A percentile compares a stretch with the other conserved stretches of the same genome.
phyloP scores from a whole-genome alignment of 1,139 yeast species.

The Geotrichum siamense region DNA sequence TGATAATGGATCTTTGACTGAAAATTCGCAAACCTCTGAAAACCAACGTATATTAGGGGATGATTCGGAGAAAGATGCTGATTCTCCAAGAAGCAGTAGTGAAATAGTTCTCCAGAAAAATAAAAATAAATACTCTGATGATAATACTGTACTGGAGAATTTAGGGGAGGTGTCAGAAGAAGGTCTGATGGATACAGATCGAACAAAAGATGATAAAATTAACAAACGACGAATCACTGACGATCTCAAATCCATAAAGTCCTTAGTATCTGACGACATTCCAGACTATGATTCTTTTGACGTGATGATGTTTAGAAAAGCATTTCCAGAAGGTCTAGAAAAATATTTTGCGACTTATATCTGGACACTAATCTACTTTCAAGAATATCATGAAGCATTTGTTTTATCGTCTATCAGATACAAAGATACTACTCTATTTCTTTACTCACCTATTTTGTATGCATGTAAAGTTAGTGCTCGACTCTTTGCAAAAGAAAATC shows the following conservation, averaged over 20 bases:
- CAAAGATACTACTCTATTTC: constrained; percentile 6
- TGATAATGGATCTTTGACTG: too few species aligned
- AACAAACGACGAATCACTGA: too few species aligned
- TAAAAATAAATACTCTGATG: too few species aligned
- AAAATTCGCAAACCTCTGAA: too few species aligned
- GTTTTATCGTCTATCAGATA: constrained; percentile 4
- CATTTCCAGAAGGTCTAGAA: constrained; percentile 11
- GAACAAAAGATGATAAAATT: constrained; percentile 2
- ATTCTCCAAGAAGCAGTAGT: too few species aligned
- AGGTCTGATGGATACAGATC: too few species aligned
- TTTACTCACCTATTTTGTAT: constrained; percentile 8
- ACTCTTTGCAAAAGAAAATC: background rate
- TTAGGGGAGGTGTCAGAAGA: too few species aligned
- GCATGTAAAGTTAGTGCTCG: constrained; percentile 7
- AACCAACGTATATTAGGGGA: too few species aligned
- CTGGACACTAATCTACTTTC: constrained; percentile 13
- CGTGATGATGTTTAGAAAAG: too few species aligned
- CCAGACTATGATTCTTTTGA: background rate
- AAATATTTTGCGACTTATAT: constrained; percentile 13
- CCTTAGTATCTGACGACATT: background rate
- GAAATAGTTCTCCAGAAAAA: too few species aligned
- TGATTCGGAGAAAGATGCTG: too few species aligned
- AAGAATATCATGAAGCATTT: constrained; percentile 12
- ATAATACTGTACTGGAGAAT: too few species aligned
- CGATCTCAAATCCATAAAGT: background rate